Base-by-base conservation (phyloP, 768 basidiomycete genomes). In the Leucosporidium creatinivorum region DNA sequence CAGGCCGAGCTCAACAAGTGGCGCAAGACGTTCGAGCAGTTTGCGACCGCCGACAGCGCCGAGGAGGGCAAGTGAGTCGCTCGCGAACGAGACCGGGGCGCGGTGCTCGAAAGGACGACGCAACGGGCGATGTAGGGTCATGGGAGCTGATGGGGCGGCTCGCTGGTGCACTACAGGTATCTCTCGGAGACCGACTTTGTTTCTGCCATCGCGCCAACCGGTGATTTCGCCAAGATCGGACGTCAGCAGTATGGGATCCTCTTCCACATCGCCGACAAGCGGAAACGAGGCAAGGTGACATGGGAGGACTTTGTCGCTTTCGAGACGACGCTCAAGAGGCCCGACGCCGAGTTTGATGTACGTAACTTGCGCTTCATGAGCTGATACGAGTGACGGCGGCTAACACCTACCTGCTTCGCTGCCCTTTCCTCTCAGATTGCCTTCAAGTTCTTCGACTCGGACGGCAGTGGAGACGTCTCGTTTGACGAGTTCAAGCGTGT, bases 281-380 rank as follows among this genome's bases (percentile, higher is more conserved):
- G 85, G 54, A 84, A 85, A 76, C 84, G 86, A 71, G 91, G 87
- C 48, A 80, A 89, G 30, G 83, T 94, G 62, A 88, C 88, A 60
- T 97, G 91, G 88, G 92, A 96, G 75, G 96, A 99, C 79, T 99
- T 96, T 73, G 87, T 86, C 9, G 87, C 94, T 69, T 99, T 99
- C 77, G 89, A 98, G 81, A 93, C 92, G 23, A 80, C 90, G 70
- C 80, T 94, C 75, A 92, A 97, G 81, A 83, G 89, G 71, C 91
- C 94, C 25, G 94, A 97, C 78, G 94, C 94, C 36, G 93, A 97
- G 78, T 93, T 94, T 19, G 67, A 69, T 21, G 65, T 67, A 25
- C 65, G 66, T 59, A 13, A 21, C 28, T 36, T 39, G 17, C 39
- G 8, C 39, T 44, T 6, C 39, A 44, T 44, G 3, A 13, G 39